Evolutionary conservation across 257 asterid species (phyloP).

Genomic region (Capsicum pubescens): DNA sequence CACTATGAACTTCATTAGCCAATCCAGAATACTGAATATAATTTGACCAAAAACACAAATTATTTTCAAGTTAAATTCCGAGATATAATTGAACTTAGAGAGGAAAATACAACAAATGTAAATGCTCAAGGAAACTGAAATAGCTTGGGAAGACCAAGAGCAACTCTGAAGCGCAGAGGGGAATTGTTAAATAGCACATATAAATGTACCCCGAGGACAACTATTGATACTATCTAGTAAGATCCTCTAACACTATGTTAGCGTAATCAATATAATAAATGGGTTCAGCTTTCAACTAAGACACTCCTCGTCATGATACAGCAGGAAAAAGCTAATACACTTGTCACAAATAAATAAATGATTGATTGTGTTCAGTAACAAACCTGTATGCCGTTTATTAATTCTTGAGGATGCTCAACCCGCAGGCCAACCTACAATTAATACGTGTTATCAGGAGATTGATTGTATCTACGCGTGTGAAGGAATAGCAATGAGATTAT

Average conservation of each 20-base stretch:
- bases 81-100: neutral
- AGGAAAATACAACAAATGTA: neutral
- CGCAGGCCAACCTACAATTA: constrained; percentile 84
- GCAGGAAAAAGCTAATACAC: neutral
- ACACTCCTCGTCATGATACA: neutral
- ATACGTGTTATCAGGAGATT: neutral
- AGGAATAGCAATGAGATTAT: neutral
- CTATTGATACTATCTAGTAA: neutral
- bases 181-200: neutral
- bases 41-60: neutral
- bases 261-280: too few species aligned
- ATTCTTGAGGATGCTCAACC: too few species aligned
- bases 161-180: neutral
- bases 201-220: neutral
- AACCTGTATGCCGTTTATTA: too few species aligned
- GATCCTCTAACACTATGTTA: too few species aligned
- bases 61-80: neutral
- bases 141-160: neutral
- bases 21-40: constrained; percentile 74
- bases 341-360: neutral
- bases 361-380: too few species aligned
- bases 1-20: neutral
- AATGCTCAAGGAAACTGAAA: neutral
- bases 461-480: neutral
- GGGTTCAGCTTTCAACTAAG: neutral